Evolutionary conservation across 768 basidiomycete species (phyloP).

Genomic region (Rubroboletus satanas): DNA sequence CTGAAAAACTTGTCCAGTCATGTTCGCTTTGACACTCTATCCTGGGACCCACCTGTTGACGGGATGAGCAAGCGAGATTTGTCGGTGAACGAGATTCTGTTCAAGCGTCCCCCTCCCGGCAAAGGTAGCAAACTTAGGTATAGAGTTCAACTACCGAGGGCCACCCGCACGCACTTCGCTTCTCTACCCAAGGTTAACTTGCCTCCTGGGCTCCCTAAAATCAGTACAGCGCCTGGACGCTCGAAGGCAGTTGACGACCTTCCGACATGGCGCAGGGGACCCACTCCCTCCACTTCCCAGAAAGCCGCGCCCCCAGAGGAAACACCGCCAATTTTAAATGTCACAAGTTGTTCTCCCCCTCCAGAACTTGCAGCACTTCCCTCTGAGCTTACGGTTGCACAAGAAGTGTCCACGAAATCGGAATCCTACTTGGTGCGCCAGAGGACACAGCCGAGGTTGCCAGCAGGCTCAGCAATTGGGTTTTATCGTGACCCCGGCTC

Average conservation of each 20-base stretch:
- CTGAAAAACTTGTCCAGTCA: slow-evolving; percentile 37
- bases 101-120: slow-evolving; percentile 39
- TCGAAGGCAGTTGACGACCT: slow-evolving; percentile 34
- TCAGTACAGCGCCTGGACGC: slow-evolving; percentile 18
- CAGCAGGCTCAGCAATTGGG: slow-evolving; percentile 65
- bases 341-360: slow-evolving; percentile 65
- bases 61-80: slow-evolving; percentile 60
- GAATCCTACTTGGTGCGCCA: slow-evolving; percentile 36
- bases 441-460: slow-evolving; percentile 66
- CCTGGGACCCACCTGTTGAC: slow-evolving; percentile 67
- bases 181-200: slow-evolving; percentile 38
- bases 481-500: slow-evolving; percentile 66
- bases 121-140: slow-evolving; percentile 35
- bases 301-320: slow-evolving; percentile 10
- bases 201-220: slow-evolving; percentile 28
- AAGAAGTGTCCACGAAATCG: slow-evolving; percentile 30
- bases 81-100: slow-evolving; percentile 62
- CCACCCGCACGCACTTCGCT: slow-evolving; percentile 1
- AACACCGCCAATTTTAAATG: slow-evolving; percentile 37
- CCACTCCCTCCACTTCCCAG: slow-evolving; percentile 12
- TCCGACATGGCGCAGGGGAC: slow-evolving; percentile 39
- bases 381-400: slow-evolving; percentile 29
- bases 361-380: slow-evolving; percentile 39
- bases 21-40: slow-evolving; percentile 60
- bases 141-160: slow-evolving; percentile 36